phyloP scores from a whole-genome alignment of 2,329 filamentous ascomycete species.

The Aspergillus fumigatiaffinis region DNA sequence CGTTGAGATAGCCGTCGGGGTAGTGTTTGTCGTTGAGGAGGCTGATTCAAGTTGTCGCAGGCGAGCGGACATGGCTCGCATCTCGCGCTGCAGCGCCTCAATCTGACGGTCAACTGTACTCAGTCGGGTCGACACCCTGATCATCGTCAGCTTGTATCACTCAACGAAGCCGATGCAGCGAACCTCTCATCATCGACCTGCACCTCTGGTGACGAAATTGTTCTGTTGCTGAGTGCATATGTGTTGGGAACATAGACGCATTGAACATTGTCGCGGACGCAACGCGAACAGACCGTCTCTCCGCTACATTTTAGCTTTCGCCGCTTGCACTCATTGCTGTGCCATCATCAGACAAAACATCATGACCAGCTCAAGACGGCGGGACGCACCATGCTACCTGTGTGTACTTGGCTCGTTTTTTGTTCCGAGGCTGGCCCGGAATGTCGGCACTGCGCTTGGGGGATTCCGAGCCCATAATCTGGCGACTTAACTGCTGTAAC shows the following conservation, averaged over 20 bases:
- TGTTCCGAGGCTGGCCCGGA: conserved; percentile 19
- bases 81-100: conserved; percentile 25
- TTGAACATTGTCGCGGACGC: conserved; percentile 56
- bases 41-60: conserved; percentile 25
- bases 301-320: conserved; percentile 74
- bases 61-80: conserved; percentile 26
- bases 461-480: conserved; percentile 8
- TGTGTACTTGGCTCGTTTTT: conserved; percentile 35
- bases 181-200: conserved; percentile 20
- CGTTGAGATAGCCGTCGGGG: conserved; percentile 6
- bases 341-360: background rate
- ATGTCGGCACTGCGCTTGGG: conserved; percentile 4
- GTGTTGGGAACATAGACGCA: conserved; percentile 66
- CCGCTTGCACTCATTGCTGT: conserved; percentile 69
- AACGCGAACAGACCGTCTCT: conserved; percentile 63
- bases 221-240: conserved; percentile 10
- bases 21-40: conserved; percentile 1
- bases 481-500: background rate
- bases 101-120: conserved; percentile 25
- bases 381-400: conserved; percentile 31
- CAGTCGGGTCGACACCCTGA: conserved; percentile 18
- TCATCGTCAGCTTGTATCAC: background rate
- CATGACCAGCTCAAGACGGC: background rate
- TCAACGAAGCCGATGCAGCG: background rate
- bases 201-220: conserved; percentile 1